Conservation (phyloP, 1,284 basidiomycete genomes). For the Cutaneotrichosporon cavernicola region DNA sequence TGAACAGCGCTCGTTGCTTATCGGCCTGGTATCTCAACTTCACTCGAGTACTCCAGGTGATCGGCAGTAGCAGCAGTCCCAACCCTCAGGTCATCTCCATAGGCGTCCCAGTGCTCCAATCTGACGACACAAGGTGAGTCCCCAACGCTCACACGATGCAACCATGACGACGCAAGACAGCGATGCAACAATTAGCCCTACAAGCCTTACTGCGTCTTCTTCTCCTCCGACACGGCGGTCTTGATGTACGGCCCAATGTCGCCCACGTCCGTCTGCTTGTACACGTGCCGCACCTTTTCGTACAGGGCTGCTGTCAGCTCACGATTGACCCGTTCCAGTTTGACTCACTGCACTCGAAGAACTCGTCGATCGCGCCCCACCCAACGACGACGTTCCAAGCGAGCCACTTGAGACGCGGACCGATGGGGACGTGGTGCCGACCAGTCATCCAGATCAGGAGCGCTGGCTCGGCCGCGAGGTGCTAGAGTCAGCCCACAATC, state of each 20-base stretch:
- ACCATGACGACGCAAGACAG: too few relatives aligned
- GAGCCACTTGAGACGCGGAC: conserved; percentile 34
- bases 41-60: too few relatives aligned
- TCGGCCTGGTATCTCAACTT: too few relatives aligned
- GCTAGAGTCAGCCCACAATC: conserved; percentile 7
- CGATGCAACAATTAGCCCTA: not conserved
- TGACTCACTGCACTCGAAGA: conserved; percentile 39
- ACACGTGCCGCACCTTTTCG: conserved; percentile 35
- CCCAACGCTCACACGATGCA: too few relatives aligned
- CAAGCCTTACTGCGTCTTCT: conserved; percentile 18
- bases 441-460: conserved; percentile 11
- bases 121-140: too few relatives aligned
- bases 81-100: too few relatives aligned
- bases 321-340: not conserved
- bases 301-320: conserved; percentile 31
- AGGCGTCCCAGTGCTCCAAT: too few relatives aligned
- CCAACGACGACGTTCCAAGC: conserved; percentile 34
- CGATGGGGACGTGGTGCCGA: conserved; percentile 22
- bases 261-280: conserved; percentile 41
- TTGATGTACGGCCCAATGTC: conserved; percentile 23
- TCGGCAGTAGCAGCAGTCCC: too few relatives aligned
- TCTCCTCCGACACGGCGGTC: conserved; percentile 6
- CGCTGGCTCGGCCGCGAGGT: conserved; percentile 14
- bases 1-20: too few relatives aligned
- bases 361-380: conserved; percentile 38